Evolutionary conservation across 2,329 filamentous ascomycete species (phyloP).

Genomic region (Penicillium sp.): DNA sequence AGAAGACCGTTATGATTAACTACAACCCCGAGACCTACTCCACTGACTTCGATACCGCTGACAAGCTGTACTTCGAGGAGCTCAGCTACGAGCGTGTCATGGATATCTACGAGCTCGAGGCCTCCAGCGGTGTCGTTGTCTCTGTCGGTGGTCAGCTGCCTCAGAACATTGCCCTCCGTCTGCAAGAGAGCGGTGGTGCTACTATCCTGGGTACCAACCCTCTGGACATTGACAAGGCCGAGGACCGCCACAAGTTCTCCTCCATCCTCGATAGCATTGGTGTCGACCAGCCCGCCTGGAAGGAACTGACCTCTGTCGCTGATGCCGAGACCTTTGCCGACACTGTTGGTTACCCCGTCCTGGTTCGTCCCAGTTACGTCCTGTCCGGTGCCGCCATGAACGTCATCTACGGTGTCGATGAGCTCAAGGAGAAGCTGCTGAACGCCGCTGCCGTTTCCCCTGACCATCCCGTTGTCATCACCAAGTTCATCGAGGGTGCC

Average conservation of each 20-base stretch:
- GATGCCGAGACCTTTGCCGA: slow-evolving; percentile 86
- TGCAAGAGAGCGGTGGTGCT: slow-evolving; percentile 87
- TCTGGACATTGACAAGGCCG: slow-evolving; percentile 92
- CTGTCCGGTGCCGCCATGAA: slow-evolving; percentile 98
- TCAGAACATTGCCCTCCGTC: slow-evolving; percentile 92
- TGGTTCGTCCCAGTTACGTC: slow-evolving; percentile 92
- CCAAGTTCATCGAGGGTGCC: slow-evolving; percentile 95
- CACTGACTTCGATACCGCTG: slow-evolving; percentile 86
- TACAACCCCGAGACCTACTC: slow-evolving; percentile 77
- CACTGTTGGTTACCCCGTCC: slow-evolving; percentile 84
- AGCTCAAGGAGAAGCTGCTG: slow-evolving; percentile 91
- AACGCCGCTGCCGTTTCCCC: slow-evolving; percentile 88
- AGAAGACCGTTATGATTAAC: slow-evolving; percentile 99
- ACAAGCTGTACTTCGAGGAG: slow-evolving; percentile 95
- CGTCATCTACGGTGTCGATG: slow-evolving; percentile 81
- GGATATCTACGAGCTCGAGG: slow-evolving; percentile 96
- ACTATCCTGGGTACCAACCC: slow-evolving; percentile 92
- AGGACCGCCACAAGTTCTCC: slow-evolving; percentile 98
- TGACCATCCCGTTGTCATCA: slow-evolving; percentile 97
- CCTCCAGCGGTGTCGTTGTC: slow-evolving; percentile 81
- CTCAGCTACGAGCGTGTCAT: slow-evolving; percentile 95
- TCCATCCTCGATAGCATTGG: slow-evolving; percentile 95
- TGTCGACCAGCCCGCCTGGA: slow-evolving; percentile 96
- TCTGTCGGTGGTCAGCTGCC: slow-evolving; percentile 95
- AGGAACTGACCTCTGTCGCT: slow-evolving; percentile 85